Evolutionary conservation across 345 rosid species (phyloP).

Genomic region (Crucihimalaya himalaica): DNA sequence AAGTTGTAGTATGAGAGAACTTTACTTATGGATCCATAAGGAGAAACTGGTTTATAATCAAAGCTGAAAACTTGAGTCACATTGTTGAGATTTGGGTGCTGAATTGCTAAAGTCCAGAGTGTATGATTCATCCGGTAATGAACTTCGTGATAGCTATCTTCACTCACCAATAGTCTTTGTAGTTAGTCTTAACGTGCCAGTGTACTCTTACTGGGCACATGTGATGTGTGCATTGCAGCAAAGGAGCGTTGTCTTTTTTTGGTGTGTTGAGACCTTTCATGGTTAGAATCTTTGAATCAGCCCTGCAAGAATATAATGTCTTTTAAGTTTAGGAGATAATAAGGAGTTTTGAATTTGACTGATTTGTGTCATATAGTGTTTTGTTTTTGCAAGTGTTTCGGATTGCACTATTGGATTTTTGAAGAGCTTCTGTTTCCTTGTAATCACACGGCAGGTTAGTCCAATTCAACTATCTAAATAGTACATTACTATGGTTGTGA

Average conservation of each 20-base stretch:
- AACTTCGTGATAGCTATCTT: constrained; percentile 74
- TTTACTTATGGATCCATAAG: constrained; percentile 73
- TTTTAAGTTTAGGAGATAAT: constrained; percentile 1
- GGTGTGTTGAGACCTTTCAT: constrained; percentile 64
- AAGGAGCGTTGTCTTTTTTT: constrained; percentile 55
- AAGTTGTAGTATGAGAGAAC: neutral
- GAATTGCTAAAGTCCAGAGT: constrained; percentile 66
- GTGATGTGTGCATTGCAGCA: constrained; percentile 78
- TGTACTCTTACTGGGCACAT: constrained; percentile 85
- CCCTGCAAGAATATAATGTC: constrained; percentile 47
- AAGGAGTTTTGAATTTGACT: neutral
- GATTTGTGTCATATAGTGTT: neutral
- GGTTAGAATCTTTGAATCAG: constrained; percentile 64
- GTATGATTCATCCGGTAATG: constrained; percentile 73
- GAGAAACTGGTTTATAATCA: constrained; percentile 71
- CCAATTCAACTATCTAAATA: too few species aligned
- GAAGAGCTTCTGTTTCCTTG: too few species aligned
- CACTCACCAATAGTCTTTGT: constrained; percentile 77
- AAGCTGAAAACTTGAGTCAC: constrained; percentile 92
- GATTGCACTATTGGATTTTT: too few species aligned
- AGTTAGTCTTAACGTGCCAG: constrained; percentile 83
- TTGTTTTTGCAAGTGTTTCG: constrained; percentile 32
- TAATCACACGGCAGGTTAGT: too few species aligned
- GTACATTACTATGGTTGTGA: too few species aligned
- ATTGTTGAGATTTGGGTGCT: constrained; percentile 84